Conservation (phyloP, 202 grass and related monocot genomes). For the Musa balbisiana region DNA sequence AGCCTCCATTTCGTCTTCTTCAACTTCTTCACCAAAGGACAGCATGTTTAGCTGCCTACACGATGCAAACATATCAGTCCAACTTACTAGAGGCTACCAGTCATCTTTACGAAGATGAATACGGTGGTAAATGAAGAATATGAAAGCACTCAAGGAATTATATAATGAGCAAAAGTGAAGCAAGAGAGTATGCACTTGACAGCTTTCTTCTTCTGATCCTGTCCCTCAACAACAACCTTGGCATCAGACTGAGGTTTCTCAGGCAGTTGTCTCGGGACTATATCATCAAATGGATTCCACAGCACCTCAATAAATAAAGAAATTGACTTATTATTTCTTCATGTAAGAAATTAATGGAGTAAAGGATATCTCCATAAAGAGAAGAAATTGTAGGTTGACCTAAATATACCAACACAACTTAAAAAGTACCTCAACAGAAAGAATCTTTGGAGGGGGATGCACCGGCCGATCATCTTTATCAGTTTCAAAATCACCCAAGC, state of each 20-base stretch:
- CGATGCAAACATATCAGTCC: neutral
- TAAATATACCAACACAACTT: neutral
- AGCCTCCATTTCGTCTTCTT: slow-evolving; percentile 83
- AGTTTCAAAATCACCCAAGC: slow-evolving; percentile 71
- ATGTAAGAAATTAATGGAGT: neutral
- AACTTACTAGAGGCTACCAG: neutral
- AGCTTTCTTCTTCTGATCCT: slow-evolving; percentile 64
- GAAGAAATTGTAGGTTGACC: neutral
- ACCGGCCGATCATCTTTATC: slow-evolving; percentile 92
- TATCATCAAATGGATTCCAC: slow-evolving; percentile 97
- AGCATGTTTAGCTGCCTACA: slow-evolving; percentile 88
- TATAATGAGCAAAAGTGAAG: slow-evolving; percentile 1
- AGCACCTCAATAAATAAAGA: slow-evolving; percentile 47
- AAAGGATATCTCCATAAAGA: neutral
- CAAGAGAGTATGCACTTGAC: slow-evolving; percentile 53
- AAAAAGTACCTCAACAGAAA: slow-evolving; percentile 69
- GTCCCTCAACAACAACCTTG: slow-evolving; percentile 45
- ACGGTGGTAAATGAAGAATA: slow-evolving; percentile 24
- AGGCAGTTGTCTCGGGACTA: slow-evolving; percentile 52
- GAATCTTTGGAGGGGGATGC: slow-evolving; percentile 60
- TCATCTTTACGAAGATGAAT: slow-evolving; percentile 1
- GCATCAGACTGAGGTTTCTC: slow-evolving; percentile 41
- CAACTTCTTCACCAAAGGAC: slow-evolving; percentile 93
- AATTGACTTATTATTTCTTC: neutral
- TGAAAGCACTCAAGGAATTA: neutral